Evolutionary conservation across 202 grass and related monocot genomes (phyloP).

Genomic region (Digitaria exilis): DNA sequence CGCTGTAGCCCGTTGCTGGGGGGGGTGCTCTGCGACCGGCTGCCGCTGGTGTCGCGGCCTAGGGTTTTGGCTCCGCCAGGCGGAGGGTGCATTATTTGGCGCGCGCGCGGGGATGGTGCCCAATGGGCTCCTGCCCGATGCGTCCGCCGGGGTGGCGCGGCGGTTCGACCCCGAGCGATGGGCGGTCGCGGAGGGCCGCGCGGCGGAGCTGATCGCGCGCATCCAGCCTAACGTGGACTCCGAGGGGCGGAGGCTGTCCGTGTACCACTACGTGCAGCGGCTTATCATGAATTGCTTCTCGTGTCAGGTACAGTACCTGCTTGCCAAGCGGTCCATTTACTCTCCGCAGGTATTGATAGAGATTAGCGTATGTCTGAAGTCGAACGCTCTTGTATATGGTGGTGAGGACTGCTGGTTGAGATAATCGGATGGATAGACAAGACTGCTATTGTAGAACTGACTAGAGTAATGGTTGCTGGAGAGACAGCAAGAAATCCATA

Average conservation of each 20-base stretch:
- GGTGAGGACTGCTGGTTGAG: not conserved
- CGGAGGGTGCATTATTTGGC: slow-evolving; percentile 19
- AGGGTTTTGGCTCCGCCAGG: slow-evolving; percentile 23
- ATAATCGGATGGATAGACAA: not conserved
- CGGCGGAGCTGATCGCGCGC: slow-evolving; percentile 68
- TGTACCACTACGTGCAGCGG: slow-evolving; percentile 66
- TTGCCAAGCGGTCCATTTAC: not conserved
- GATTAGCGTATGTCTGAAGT: slow-evolving; percentile 17
- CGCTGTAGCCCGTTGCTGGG: slow-evolving; percentile 17
- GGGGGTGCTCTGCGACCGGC: not conserved
- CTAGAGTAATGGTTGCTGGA: not conserved
- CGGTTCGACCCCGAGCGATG: slow-evolving; percentile 66
- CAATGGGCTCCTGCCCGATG: slow-evolving; percentile 73
- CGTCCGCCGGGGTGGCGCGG: slow-evolving; percentile 50
- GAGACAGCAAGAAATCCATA: not conserved
- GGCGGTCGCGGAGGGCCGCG: slow-evolving; percentile 61
- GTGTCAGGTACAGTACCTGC: slow-evolving; percentile 53
- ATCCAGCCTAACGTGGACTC: slow-evolving; percentile 84
- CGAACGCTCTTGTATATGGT: slow-evolving; percentile 5
- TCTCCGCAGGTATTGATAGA: not conserved
- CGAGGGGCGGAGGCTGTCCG: slow-evolving; percentile 62
- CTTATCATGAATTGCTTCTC: slow-evolving; percentile 76
- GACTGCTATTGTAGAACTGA: not conserved
- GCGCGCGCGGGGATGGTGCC: slow-evolving; percentile 52
- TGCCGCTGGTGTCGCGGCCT: not conserved